Evolutionary conservation across 768 basidiomycete species (phyloP).

Genomic region (Myochromella boudieri): DNA sequence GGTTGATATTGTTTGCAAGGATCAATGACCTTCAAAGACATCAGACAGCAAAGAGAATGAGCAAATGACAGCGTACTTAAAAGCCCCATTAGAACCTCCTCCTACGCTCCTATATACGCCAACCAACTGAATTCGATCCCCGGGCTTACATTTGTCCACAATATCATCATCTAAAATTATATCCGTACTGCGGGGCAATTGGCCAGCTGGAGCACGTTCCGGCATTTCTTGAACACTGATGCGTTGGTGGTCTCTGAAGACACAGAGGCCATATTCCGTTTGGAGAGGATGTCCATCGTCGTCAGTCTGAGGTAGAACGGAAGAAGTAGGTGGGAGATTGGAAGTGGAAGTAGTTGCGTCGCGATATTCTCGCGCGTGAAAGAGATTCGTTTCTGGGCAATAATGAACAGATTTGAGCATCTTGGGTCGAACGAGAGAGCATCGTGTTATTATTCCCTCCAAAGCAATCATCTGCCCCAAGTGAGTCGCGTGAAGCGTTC

Average conservation of each 20-base stretch:
- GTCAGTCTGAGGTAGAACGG: conserved; percentile 88
- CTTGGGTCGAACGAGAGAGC: conserved; percentile 97
- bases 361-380: conserved; percentile 88
- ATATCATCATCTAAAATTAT: conserved; percentile 95
- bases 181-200: conserved; percentile 94
- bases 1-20: conserved; percentile 92
- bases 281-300: conserved; percentile 85
- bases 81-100: conserved; percentile 86
- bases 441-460: conserved; percentile 97
- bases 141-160: conserved; percentile 97
- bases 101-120: conserved; percentile 94
- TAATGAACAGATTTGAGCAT: conserved; percentile 97
- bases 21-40: conserved; percentile 72
- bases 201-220: conserved; percentile 95
- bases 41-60: conserved; percentile 11
- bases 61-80: conserved; percentile 65
- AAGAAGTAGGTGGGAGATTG: conserved; percentile 81
- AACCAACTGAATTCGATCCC: conserved; percentile 95
- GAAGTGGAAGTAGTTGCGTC: conserved; percentile 89
- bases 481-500: conserved; percentile 84
- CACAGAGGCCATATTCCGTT: conserved; percentile 90
- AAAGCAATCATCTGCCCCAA: conserved; percentile 95
- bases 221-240: conserved; percentile 99
- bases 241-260: conserved; percentile 95
- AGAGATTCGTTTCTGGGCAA: conserved; percentile 82